phyloP scores from a whole-genome alignment of 148 eudicot species.

The Cornus controversa region DNA sequence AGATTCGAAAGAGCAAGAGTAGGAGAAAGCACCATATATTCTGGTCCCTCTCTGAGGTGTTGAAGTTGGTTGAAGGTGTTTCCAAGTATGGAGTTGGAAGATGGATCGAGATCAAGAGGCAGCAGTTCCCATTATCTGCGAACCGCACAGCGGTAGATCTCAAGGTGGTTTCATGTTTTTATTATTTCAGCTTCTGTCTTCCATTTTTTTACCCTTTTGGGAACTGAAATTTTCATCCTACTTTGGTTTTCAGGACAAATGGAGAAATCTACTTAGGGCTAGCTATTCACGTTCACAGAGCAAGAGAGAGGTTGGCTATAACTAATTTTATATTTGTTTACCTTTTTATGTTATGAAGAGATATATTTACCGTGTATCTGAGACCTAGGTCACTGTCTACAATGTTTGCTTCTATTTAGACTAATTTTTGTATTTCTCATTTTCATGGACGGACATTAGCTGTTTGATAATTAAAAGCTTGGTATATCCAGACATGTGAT shows the following conservation, averaged over 20 bases:
- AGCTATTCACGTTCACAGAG: conserved; percentile 14
- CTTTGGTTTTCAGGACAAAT: conserved; percentile 25
- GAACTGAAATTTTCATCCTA: not conserved
- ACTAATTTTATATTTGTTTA: not conserved
- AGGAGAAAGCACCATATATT: conserved; percentile 23
- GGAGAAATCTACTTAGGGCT: conserved; percentile 36
- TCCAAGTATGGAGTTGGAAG: conserved; percentile 31
- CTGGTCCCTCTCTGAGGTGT: conserved; percentile 32
- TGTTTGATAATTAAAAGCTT: not conserved
- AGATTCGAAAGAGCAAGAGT: conserved; percentile 14
- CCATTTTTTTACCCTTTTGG: not conserved
- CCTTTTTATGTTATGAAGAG: not conserved
- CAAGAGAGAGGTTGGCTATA: conserved; percentile 19
- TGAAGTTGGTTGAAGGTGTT: conserved; percentile 30
- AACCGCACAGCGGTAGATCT: conserved; percentile 34
- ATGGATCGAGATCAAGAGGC: conserved; percentile 27
- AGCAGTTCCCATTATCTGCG: conserved; percentile 20
- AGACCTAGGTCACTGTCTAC: not conserved
- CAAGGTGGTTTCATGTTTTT: conserved; percentile 12
- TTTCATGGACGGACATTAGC: not conserved
- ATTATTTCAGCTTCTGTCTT: not conserved
- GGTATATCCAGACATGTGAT: not conserved
- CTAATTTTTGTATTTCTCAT: not conserved
- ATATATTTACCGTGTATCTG: not conserved
- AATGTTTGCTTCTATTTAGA: not conserved